These are phyloP conservation scores for Blastobotrys apis DNA, from an alignment of 1,139 yeast species.

Conservation along the genomic window DNA sequence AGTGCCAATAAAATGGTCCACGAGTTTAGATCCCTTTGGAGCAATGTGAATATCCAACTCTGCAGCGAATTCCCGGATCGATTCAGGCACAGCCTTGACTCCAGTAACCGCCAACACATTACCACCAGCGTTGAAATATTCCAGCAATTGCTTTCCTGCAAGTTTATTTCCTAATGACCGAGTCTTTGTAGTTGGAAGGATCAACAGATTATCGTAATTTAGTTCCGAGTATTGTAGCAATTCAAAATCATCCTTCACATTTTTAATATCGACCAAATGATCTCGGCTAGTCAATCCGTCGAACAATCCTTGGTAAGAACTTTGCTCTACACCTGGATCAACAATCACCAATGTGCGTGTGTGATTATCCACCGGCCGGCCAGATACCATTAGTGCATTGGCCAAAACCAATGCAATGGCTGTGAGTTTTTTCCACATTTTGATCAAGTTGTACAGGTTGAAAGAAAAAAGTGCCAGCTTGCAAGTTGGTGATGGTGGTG, in stretches of 20 bases:
- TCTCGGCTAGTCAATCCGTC: conserved; percentile 32
- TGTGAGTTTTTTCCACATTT: conserved; percentile 6
- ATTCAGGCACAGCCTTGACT: conserved; percentile 61
- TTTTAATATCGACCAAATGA: conserved; percentile 30
- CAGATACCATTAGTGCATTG: conserved; percentile 15
- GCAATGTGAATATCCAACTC: conserved; percentile 83
- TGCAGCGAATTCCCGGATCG: conserved; percentile 61
- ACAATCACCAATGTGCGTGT: conserved; percentile 27
- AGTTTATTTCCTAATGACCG: conserved; percentile 43
- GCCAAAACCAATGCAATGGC: conserved; percentile 6
- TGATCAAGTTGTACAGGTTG: too few species aligned
- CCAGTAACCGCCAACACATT: conserved; percentile 62
- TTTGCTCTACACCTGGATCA: conserved; percentile 22
- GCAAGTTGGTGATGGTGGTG: too few species aligned
- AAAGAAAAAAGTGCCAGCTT: too few species aligned
- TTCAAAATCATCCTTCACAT: conserved; percentile 33
- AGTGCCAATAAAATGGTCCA: conserved; percentile 58
- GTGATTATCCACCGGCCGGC: conserved; percentile 21
- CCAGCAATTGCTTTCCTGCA: conserved; percentile 42
- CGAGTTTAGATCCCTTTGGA: conserved; percentile 63
- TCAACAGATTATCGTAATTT: conserved; percentile 49
- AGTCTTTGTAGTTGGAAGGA: conserved; percentile 45
- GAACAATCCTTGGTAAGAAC: conserved; percentile 34
- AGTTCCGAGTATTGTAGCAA: conserved; percentile 44
- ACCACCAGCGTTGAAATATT: conserved; percentile 66